These are phyloP conservation scores for Sistotremastrum suecicum DNA, from an alignment of 768 basidiomycete genomes.

Conservation along the genomic window DNA sequence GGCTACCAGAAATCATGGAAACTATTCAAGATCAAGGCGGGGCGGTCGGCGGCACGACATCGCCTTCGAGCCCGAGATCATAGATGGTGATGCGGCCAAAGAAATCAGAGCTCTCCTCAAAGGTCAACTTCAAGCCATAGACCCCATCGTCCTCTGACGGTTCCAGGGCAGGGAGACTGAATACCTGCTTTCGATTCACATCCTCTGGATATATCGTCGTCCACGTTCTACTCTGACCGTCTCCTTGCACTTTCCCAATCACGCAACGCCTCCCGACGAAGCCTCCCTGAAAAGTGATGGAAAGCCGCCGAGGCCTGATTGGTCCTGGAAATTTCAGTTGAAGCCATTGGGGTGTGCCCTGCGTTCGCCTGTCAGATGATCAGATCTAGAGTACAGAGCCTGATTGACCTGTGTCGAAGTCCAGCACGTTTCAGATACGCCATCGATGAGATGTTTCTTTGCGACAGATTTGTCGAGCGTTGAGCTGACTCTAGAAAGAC, in stretches of 20 bases:
- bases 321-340: conserved; percentile 42
- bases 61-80: conserved; percentile 31
- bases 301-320: conserved; percentile 42
- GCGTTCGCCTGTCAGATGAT: conserved; percentile 6
- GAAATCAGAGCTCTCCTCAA: conserved; percentile 74
- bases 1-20: no score
- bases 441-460: conserved; percentile 58
- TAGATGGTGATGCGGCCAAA: conserved; percentile 72
- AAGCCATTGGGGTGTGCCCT: conserved; percentile 71
- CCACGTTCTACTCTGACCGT: conserved; percentile 33
- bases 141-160: conserved; percentile 19
- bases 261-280: conserved; percentile 62
- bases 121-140: conserved; percentile 45
- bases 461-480: conserved; percentile 59
- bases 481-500: conserved; percentile 54
- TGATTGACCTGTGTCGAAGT: conserved; percentile 58
- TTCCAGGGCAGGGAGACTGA: conserved; percentile 29
- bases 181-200: conserved; percentile 58
- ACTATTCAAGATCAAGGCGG: not conserved
- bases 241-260: conserved; percentile 18
- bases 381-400: not conserved
- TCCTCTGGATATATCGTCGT: conserved; percentile 63
- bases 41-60: not conserved
- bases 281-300: conserved; percentile 72
- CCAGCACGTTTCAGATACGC: conserved; percentile 72